A percentile compares a stretch with the other conserved stretches of the same genome.
Evolutionary conservation across 1,284 basidiomycete species (phyloP).

Genomic region (Moesziomyces globuligerus): DNA sequence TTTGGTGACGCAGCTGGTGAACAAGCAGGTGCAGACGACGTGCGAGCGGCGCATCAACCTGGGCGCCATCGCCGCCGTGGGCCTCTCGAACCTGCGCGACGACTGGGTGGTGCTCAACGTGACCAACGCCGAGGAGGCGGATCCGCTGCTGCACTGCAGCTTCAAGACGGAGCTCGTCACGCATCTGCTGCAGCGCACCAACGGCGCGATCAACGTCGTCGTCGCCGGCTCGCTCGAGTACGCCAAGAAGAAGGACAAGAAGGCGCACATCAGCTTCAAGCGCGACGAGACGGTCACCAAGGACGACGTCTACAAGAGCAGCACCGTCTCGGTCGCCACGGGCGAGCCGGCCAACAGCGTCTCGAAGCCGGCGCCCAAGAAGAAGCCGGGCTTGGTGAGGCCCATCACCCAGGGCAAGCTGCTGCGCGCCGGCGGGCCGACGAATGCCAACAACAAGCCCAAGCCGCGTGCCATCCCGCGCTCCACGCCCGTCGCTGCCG

Average conservation of each 20-base stretch:
- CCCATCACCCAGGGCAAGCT: constrained; percentile 88
- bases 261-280: constrained; percentile 83
- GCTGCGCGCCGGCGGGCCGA: constrained; percentile 78
- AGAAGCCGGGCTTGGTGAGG: constrained; percentile 83
- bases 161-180: constrained; percentile 97
- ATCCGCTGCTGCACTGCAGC: constrained; percentile 87
- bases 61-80: constrained; percentile 83
- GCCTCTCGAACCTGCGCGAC: constrained; percentile 87
- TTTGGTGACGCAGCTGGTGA: constrained; percentile 73
- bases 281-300: constrained; percentile 85
- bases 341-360: constrained; percentile 84
- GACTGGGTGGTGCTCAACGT: constrained; percentile 82
- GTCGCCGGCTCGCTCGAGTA: constrained; percentile 71
- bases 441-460: constrained; percentile 50
- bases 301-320: constrained; percentile 92
- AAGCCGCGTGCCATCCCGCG: constrained; percentile 59
- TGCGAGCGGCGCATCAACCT: constrained; percentile 91
- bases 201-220: constrained; percentile 77
- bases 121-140: constrained; percentile 81
- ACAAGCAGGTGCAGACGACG: constrained; percentile 73
- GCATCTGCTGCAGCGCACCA: constrained; percentile 82
- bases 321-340: constrained; percentile 84
- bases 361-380: constrained; percentile 84
- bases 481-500: constrained; percentile 31
- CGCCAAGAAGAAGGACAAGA: constrained; percentile 97